A percentile compares a stretch with the other conserved stretches of the same genome.
These are phyloP conservation scores for Xerocomellus intermedius DNA, from an alignment of 768 basidiomycete genomes.

Conservation along the genomic window DNA sequence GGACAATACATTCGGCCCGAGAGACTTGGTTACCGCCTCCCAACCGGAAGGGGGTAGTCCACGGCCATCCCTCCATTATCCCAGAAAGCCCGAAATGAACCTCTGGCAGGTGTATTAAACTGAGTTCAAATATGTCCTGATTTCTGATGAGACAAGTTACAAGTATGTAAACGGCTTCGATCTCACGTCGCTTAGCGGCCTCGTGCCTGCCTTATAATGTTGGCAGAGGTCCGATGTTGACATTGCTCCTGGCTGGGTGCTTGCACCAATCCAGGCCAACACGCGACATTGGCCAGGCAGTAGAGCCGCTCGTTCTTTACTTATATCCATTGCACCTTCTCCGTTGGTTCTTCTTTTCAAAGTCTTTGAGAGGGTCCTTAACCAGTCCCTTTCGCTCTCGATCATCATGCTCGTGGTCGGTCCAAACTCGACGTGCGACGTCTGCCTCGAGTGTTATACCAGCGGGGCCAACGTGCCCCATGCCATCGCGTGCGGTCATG, in stretches of 20 bases:
- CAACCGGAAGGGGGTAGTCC: conserved; percentile 6
- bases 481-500: conserved; percentile 69
- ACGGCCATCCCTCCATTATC: conserved; percentile 12
- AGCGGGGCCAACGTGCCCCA: conserved; percentile 54
- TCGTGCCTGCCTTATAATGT: conserved; percentile 37
- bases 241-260: conserved; percentile 22
- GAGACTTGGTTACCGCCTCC: neutral
- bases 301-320: conserved; percentile 14
- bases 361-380: conserved; percentile 30
- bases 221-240: conserved; percentile 20
- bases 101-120: conserved; percentile 1
- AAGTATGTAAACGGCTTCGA: conserved; percentile 23
- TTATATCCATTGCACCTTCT: conserved; percentile 14
- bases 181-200: conserved; percentile 36
- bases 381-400: conserved; percentile 30
- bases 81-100: conserved; percentile 31
- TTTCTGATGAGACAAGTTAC: conserved; percentile 12
- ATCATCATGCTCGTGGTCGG: conserved; percentile 73
- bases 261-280: conserved; percentile 26
- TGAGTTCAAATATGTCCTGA: conserved; percentile 22
- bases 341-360: conserved; percentile 4
- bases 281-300: conserved; percentile 32
- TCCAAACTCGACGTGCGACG: conserved; percentile 67
- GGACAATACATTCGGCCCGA: conserved; percentile 24
- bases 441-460: conserved; percentile 67